These are phyloP conservation scores for Yamadazyma dushanensis DNA, from an alignment of 1,139 yeast species.

Conservation along the genomic window DNA sequence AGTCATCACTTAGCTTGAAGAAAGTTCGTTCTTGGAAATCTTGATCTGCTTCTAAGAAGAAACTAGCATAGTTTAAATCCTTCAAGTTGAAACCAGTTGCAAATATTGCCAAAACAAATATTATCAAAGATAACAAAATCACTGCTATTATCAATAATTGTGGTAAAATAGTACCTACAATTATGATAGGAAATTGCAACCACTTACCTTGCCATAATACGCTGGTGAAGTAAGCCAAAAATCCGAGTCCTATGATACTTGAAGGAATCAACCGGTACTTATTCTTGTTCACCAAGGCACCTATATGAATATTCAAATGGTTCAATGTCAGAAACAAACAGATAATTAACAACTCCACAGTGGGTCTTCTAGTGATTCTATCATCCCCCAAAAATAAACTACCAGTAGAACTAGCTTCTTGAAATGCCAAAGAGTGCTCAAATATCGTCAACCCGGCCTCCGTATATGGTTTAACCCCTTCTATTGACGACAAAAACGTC, in stretches of 20 bases:
- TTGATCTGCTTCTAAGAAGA: constrained; percentile 37
- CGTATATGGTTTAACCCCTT: constrained; percentile 57
- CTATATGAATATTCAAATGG: constrained; percentile 58
- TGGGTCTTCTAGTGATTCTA: constrained; percentile 36
- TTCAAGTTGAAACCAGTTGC: constrained; percentile 53
- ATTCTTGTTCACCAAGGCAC: constrained; percentile 53
- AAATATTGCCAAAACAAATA: constrained; percentile 57
- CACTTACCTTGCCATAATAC: constrained; percentile 32
- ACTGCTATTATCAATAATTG: constrained; percentile 55
- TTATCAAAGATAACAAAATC: constrained; percentile 47
- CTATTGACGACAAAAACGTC: constrained; percentile 62
- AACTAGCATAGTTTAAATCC: constrained; percentile 50
- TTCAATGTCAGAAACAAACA: constrained; percentile 53
- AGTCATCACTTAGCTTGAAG: constrained; percentile 55
- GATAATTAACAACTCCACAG: constrained; percentile 53
- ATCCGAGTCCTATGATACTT: constrained; percentile 51
- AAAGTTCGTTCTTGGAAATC: constrained; percentile 15
- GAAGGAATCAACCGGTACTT: constrained; percentile 64
- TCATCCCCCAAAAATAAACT: constrained; percentile 28
- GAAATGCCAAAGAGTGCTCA: constrained; percentile 74
- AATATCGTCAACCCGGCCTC: constrained; percentile 73
- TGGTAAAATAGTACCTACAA: constrained; percentile 59
- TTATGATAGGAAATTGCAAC: constrained; percentile 51
- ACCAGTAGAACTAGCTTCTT: constrained; percentile 57
- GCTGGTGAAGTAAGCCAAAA: constrained; percentile 46